Base-by-base conservation (phyloP, 345 rosid species). In the Trapa incisa region DNA sequence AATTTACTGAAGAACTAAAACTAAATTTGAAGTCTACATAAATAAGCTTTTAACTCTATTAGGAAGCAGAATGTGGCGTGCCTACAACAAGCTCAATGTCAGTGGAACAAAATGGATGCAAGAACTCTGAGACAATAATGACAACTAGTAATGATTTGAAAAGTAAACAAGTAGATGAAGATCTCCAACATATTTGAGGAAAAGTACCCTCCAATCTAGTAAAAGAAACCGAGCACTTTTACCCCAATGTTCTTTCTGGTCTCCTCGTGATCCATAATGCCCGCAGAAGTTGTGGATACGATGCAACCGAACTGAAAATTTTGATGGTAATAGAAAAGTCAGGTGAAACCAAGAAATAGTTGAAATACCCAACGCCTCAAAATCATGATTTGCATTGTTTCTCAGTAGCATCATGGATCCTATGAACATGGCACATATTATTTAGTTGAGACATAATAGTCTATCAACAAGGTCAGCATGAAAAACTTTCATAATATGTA, bases 201-300 rank as follows among this genome's bases (percentile, higher is more conserved):
- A 58, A 58, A 57, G 14, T 61, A 45, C 7, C 2, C 53, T 33
- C 45, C 43, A 22, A 39, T 64, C 74, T 71, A 71, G 38, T 71
- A 71, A 42, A 71, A 71, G 74, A 71, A 71, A 65, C 74, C 74
- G 43, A 71, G 74, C 4, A 71, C 69, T 62, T 71, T 71, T 37
- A 68, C 74, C 43, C 74, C 74, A 0, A 71, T 69, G 57, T 71
- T 71, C 65, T 71, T 71, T 71, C 74, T 71, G 13, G 74, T 74
- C 65, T 75, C 74, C 61, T 75, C 78, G 54, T 75, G 71, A 32
- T 75, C 78, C 78, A 75, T 75, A 47, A 75, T 75, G 53, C 78
- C 74, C 33, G 74, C 78, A 33, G 74, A 75, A 61, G 77, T 74
- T 22, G 78, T 75, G 65, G 71, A 9, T 33, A 75, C 74, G 45